Base-by-base conservation (phyloP, 768 basidiomycete genomes). In the Termitomyces sp. region DNA sequence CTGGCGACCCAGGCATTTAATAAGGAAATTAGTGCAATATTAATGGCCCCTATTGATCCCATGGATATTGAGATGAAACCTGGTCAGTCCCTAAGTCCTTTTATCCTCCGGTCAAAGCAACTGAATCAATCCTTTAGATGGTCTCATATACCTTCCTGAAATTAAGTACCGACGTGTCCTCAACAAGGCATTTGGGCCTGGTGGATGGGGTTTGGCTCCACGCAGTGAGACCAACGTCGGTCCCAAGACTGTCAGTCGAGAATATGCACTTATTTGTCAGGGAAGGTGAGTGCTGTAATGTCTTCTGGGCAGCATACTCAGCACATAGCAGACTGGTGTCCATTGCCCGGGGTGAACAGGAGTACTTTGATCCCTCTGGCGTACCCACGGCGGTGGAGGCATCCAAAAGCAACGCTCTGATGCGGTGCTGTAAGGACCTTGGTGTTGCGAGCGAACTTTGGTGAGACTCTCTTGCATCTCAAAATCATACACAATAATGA, bases 351-450 rank as follows among this genome's bases (percentile, higher is more conserved):
- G 96, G 96, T 33, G 96, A 98, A 75, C 95, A 98, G 65, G 93
- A 97, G 65, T 98, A 95, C 73, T 98, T 98, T 66, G 94, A 95
- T 67, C 88, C 91, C 7, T 81, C 82, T 0, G 93, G 94, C 15
- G 86, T 98, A 52, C 84, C 96, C 2, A 98, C 96, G 0, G 96
- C 96, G 0, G 91, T 90, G 0, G 96, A 98, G 70, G 93, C 88
- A 0, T 93, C 90, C 76, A 98, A 98, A 73, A 93, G 91, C 69
- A 98, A 98, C 63, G 96, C 96, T 0, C 77, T 98, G 33, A 97
- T 98, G 95, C 80, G 96, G 34, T 98, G 96, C 72, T 95, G 93
- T 76, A 98, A 98, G 69, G 96, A 98, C 68, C 76, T 98, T 42
- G 96, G 96, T 12, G 81, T 98, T 64, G 96, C 96, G 0, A 95